Percentiles rank a stretch among this genome's conserved stretches.
Conservation (phyloP, 176 grass and related monocot genomes). For the Areca catechu region DNA sequence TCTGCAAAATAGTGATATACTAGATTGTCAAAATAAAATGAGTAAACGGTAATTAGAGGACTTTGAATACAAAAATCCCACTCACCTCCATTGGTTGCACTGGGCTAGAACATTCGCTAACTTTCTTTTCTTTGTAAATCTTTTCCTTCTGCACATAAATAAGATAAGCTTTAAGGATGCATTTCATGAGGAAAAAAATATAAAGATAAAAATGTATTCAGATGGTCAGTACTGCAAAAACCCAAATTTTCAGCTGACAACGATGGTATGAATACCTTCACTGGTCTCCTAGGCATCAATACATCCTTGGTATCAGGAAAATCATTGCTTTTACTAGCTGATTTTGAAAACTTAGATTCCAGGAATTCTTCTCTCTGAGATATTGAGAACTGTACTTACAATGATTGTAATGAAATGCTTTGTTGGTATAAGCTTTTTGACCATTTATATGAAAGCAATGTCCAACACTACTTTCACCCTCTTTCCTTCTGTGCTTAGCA, state of each 20-base stretch:
- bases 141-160: background rate
- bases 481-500: no score
- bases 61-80: background rate
- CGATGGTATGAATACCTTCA: background rate
- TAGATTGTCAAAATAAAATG: background rate
- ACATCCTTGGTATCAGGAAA: background rate
- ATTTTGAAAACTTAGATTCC: background rate
- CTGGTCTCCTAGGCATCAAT: background rate
- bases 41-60: background rate
- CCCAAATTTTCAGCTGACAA: background rate
- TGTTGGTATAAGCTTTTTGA: conserved; percentile 1
- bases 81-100: background rate
- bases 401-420: background rate
- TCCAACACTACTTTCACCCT: no score
- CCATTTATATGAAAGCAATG: background rate
- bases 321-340: background rate
- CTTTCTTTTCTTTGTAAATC: background rate
- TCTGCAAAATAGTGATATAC: background rate
- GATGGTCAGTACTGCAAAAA: background rate
- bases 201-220: background rate
- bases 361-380: background rate
- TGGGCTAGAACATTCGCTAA: background rate
- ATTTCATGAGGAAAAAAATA: background rate
- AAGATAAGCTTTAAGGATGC: background rate
- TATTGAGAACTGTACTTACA: background rate